A percentile compares a stretch with the other conserved stretches of the same genome.
These are phyloP conservation scores for Ensete glaucum DNA, from an alignment of 176 grass and related monocot species.

Conservation along the genomic window DNA sequence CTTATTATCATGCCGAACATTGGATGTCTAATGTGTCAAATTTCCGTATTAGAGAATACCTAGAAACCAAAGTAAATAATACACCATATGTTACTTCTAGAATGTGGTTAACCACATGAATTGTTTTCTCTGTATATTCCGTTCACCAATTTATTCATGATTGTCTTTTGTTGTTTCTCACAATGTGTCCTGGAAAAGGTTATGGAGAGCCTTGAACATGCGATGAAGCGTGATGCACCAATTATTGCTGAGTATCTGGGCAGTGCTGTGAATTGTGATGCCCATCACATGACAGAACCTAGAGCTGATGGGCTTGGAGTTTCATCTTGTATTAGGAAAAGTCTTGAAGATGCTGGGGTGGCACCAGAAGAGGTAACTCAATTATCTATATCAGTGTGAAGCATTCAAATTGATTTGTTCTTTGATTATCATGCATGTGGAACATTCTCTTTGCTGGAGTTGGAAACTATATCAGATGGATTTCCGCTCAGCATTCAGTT, in stretches of 20 bases:
- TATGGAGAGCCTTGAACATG: constrained; percentile 57
- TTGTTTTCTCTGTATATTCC: background rate
- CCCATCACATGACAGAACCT: constrained; percentile 62
- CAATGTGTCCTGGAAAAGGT: constrained; percentile 22
- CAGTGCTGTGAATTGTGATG: constrained; percentile 57
- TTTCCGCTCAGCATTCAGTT: too few species aligned
- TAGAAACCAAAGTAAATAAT: background rate
- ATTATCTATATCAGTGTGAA: background rate
- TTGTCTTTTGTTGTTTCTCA: background rate
- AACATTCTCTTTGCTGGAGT: too few species aligned
- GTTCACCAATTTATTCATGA: background rate
- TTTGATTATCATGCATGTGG: background rate
- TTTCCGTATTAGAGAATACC: too few species aligned
- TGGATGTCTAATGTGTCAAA: background rate
- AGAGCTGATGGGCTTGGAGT: constrained; percentile 50
- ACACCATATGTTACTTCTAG: background rate
- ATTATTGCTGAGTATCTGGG: constrained; percentile 62
- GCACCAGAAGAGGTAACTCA: constrained; percentile 48
- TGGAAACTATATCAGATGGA: too few species aligned
- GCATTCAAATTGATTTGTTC: background rate
- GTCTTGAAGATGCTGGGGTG: constrained; percentile 50
- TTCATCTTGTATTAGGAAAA: constrained; percentile 43
- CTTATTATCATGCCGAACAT: background rate
- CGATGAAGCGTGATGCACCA: constrained; percentile 44
- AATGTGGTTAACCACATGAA: background rate